Percentiles rank a stretch among this genome's conserved stretches.
phyloP scores from a whole-genome alignment of 108 stramenopile genomes.

The Skeletonema marinoi region DNA sequence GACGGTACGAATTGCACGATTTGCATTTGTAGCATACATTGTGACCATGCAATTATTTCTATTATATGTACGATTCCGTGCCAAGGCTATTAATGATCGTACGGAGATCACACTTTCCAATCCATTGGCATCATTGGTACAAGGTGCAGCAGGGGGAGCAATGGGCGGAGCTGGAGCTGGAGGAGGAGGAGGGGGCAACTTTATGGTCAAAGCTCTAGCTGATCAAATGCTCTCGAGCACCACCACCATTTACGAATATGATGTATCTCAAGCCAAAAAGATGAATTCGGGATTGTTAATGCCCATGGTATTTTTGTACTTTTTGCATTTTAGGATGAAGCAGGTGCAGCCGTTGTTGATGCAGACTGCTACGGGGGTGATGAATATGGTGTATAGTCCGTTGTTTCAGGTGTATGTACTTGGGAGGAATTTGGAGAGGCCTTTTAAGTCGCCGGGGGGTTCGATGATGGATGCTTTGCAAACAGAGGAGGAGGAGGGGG shows the following conservation, averaged over 20 bases:
- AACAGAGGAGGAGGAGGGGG: slow-evolving; percentile 3
- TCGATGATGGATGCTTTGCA: slow-evolving; percentile 20
- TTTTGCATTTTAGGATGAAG: slow-evolving; percentile 83
- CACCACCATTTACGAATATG: slow-evolving; percentile 78
- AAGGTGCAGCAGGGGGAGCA: slow-evolving; percentile 24
- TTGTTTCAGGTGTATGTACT: slow-evolving; percentile 84
- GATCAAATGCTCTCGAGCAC: slow-evolving; percentile 66
- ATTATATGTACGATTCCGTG: slow-evolving; percentile 58
- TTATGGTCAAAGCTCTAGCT: slow-evolving; percentile 72
- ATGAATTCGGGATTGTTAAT: slow-evolving; percentile 74
- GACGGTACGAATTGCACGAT: slow-evolving; percentile 54
- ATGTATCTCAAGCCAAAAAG: slow-evolving; percentile 62
- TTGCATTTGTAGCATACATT: slow-evolving; percentile 62
- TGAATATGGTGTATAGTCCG: slow-evolving; percentile 81
- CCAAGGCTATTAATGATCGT: slow-evolving; percentile 66
- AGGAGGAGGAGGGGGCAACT: slow-evolving; percentile 10
- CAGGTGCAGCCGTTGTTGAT: slow-evolving; percentile 82
- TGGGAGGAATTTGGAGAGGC: slow-evolving; percentile 84
- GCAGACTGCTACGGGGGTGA: slow-evolving; percentile 62
- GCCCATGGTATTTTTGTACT: slow-evolving; percentile 76
- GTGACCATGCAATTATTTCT: slow-evolving; percentile 66
- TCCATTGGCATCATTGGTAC: slow-evolving; percentile 44
- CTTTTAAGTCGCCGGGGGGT: slow-evolving; percentile 53
- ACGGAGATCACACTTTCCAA: slow-evolving; percentile 61
- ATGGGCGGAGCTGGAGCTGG: not conserved